These are phyloP conservation scores for Amylostereum areolatum DNA, from an alignment of 1,284 basidiomycete species.

Conservation along the genomic window DNA sequence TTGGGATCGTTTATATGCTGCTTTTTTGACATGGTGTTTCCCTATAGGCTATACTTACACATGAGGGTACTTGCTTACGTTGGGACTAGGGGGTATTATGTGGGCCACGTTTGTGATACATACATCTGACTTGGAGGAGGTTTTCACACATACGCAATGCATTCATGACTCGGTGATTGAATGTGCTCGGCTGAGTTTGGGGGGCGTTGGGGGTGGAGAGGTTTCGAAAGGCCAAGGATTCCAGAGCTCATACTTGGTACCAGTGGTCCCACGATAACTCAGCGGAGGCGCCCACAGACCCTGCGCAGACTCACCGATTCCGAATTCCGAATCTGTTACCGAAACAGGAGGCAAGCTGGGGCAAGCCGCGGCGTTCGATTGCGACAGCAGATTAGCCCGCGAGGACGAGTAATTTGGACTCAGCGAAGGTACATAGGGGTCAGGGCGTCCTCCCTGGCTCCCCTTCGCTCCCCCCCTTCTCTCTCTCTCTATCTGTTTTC, in stretches of 20 bases:
- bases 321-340: no score
- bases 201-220: no score
- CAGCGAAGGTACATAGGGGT: not conserved
- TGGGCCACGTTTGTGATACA: slow-evolving; percentile 7
- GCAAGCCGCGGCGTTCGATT: no score
- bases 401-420: not conserved
- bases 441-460: not conserved
- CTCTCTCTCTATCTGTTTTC: not conserved
- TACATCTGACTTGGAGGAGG: slow-evolving; percentile 6
- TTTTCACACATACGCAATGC: not conserved
- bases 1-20: slow-evolving; percentile 3
- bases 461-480: not conserved
- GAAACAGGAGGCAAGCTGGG: no score
- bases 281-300: no score
- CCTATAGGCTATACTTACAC: slow-evolving; percentile 10
- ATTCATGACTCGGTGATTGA: no score
- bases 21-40: slow-evolving; percentile 12
- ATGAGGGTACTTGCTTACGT: no score
- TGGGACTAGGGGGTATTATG: slow-evolving; percentile 12
- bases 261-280: no score
- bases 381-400: not conserved
- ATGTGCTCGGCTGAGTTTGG: no score
- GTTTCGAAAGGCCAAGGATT: no score
- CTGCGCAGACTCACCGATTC: no score
- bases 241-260: no score